Base-by-base conservation (phyloP, 2,329 filamentous ascomycete species). In the Claviceps sp. region DNA sequence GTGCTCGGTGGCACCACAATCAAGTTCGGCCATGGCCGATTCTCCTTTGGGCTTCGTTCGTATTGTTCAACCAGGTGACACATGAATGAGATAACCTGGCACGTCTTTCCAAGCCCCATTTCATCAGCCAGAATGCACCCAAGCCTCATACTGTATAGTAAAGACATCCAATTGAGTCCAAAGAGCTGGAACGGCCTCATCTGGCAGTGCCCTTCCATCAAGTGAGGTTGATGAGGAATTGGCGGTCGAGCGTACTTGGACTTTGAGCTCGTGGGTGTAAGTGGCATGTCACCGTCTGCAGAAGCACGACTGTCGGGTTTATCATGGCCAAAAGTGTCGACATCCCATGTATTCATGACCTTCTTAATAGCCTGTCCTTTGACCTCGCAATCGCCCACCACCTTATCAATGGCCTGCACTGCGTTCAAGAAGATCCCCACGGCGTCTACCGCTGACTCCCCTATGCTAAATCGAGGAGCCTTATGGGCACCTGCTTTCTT, bases 81-180 rank as follows among this genome's bases (percentile, higher is more conserved):
- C 46, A 98, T 76, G 61, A 98, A 88, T 0, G 88, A 83, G 59
- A 98, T 95, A 55, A 97, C 88, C 62, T 98, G 91, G 60, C 89
- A 96, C 0, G 93, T 98, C 73, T 98, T 98, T 46, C 93, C 93
- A 42, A 91, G 73, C 50, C 87, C 93, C 93, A 98, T 98, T 64
- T 98, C 93, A 64, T 98, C 93, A 1, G 93, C 93, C 18, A 98
- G 74, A 52, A 98, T 97, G 56, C 89, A 91, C 46, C 88, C 91
- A 50, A 94, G 26, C 78, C 30, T 82, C 76, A 53, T 86, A 82
- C 83, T 76, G 70, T 88, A 95, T 14, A 98, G 76, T 46, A 97
- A 70, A 52, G 84, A 82, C 62, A 98, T 78, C 93, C 93, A 98
- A 63, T 97, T 97, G 50, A 98, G 77, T 4, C 93, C 93, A 34